These are phyloP conservation scores for Tolypocladium tundrense DNA, from an alignment of 2,329 filamentous ascomycete genomes.

Conservation along the genomic window DNA sequence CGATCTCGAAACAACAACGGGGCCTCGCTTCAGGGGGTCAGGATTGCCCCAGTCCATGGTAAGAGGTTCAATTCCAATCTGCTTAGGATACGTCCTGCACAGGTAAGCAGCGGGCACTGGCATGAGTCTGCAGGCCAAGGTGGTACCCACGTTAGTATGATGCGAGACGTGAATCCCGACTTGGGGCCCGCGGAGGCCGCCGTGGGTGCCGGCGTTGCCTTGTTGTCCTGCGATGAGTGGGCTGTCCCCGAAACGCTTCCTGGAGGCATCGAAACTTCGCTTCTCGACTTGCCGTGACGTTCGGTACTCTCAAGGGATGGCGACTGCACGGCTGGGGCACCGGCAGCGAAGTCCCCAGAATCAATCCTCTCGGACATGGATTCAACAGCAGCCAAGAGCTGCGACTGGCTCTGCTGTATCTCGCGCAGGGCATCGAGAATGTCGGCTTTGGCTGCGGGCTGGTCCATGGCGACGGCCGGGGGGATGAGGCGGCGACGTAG, in stretches of 20 bases:
- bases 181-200: conserved; percentile 24
- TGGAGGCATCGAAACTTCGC: neutral
- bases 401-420: conserved; percentile 30
- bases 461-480: conserved; percentile 11
- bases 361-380: conserved; percentile 22
- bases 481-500: neutral
- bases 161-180: conserved; percentile 40
- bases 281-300: neutral
- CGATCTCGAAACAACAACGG: conserved; percentile 75
- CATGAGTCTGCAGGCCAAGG: neutral
- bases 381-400: conserved; percentile 29
- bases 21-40: conserved; percentile 67
- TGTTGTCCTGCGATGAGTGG: neutral
- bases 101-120: conserved; percentile 3
- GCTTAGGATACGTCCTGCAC: conserved; percentile 72
- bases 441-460: conserved; percentile 10
- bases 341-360: conserved; percentile 4
- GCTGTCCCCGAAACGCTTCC: neutral
- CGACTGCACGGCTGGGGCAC: conserved; percentile 2
- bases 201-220: neutral
- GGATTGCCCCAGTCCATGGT: conserved; percentile 77
- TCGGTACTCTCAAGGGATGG: neutral
- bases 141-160: conserved; percentile 40
- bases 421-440: conserved; percentile 23
- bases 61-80: conserved; percentile 88